Conservation (phyloP, 169 alveolate genomes). For the Plasmodium inui region DNA sequence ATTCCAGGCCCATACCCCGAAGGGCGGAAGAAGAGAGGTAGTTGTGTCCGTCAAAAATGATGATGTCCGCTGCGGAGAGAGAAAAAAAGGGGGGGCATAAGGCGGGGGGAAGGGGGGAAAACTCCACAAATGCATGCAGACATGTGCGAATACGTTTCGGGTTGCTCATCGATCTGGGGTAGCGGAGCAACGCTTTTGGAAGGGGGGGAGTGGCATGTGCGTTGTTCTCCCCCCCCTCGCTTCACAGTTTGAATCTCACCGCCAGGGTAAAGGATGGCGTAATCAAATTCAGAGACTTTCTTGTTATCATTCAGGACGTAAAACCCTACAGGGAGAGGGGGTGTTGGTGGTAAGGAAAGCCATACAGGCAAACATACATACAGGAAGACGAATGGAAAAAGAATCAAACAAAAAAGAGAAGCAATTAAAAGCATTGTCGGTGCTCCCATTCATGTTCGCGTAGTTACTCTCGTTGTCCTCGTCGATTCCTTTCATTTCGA, state of each 20-base stretch:
- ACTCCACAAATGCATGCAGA: neutral
- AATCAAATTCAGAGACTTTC: slow-evolving; percentile 29
- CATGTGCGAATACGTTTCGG: neutral
- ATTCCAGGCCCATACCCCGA: slow-evolving; percentile 42
- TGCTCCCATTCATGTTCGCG: neutral
- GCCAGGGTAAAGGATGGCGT: slow-evolving; percentile 39
- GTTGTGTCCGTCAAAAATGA: slow-evolving; percentile 53
- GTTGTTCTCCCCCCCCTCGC: neutral
- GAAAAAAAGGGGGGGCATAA: neutral
- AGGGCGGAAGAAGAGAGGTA: slow-evolving; percentile 47
- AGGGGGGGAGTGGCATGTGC: neutral
- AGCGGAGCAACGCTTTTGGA: neutral
- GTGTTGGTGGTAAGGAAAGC: neutral
- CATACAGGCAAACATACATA: neutral
- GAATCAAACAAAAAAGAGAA: neutral
- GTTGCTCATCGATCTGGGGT: neutral
- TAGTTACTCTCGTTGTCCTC: slow-evolving; percentile 56
- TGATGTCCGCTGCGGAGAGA: slow-evolving; percentile 24
- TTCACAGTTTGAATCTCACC: slow-evolving; percentile 21
- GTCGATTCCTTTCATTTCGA: slow-evolving; percentile 47
- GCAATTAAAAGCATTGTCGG: neutral
- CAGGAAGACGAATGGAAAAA: neutral
- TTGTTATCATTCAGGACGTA: neutral
- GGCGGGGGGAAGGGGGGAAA: neutral
- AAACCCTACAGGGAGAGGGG: slow-evolving; percentile 6